Conservation (phyloP, 1,284 basidiomycete genomes). For the Fomitopsis betulina region DNA sequence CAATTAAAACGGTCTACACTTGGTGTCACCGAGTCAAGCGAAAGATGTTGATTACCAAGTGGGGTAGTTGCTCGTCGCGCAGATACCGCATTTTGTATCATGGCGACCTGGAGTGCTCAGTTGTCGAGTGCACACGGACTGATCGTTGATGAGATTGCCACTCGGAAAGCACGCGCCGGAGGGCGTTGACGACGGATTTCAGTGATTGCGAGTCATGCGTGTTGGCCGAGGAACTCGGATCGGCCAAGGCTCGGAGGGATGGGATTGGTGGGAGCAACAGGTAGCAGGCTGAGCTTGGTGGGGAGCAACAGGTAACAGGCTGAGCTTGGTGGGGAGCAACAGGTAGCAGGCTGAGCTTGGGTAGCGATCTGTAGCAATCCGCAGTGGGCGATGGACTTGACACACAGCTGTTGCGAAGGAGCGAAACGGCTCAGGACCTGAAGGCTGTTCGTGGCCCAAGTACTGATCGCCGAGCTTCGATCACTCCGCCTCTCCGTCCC, state of each 20-base stretch:
- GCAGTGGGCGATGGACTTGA: not conserved
- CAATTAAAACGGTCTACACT: not conserved
- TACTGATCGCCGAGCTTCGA: not conserved
- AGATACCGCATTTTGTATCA: not conserved
- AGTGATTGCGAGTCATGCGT: not conserved
- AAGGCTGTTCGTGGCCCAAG: not conserved
- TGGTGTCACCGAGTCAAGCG: not conserved
- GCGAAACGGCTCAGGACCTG: not conserved
- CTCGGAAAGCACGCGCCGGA: not conserved
- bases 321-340: not conserved
- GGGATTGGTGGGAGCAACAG: not conserved
- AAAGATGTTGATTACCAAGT: not conserved
- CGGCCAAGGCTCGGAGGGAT: not conserved
- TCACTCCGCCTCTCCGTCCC: constrained; percentile 6
- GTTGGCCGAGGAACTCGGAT: not conserved
- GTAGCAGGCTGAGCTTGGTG: not conserved
- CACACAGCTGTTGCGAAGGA: not conserved
- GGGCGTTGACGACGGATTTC: not conserved
- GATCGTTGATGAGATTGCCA: constrained; percentile 2
- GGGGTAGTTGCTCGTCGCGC: not conserved
- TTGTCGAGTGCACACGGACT: not conserved
- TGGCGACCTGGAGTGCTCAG: not conserved
- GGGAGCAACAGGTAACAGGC: not conserved
- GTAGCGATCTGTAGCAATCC: too few relatives aligned
- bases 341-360: not conserved